These are phyloP conservation scores for Haemoproteus tartakovskyi DNA, from an alignment of 169 alveolate species.

Conservation along the genomic window DNA sequence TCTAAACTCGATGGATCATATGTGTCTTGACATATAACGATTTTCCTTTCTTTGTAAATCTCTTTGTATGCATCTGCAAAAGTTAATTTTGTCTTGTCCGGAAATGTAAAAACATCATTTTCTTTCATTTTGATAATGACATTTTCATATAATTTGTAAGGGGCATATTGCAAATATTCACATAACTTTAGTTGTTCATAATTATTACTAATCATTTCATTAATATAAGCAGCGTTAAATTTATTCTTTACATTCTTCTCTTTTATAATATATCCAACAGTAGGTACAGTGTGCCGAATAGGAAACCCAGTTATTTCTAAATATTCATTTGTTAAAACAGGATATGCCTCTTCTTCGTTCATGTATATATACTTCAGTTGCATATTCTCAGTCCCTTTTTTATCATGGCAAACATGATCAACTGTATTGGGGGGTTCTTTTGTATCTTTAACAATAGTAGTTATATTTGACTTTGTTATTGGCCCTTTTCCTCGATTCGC, in stretches of 20 bases:
- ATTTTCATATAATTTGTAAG: slow-evolving; percentile 48
- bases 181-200: slow-evolving; percentile 26
- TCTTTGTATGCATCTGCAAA: slow-evolving; percentile 16
- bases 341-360: slow-evolving; percentile 55
- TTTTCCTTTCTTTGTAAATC: slow-evolving; percentile 53
- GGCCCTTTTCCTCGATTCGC: too few species aligned
- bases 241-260: slow-evolving; percentile 66
- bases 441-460: too few species aligned
- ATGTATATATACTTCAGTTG: slow-evolving; percentile 33
- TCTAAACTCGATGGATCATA: slow-evolving; percentile 69
- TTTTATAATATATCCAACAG: slow-evolving; percentile 82
- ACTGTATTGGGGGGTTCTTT: too few species aligned
- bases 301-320: slow-evolving; percentile 70
- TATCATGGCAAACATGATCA: too few species aligned
- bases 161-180: slow-evolving; percentile 14
- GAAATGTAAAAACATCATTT: neutral
- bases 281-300: slow-evolving; percentile 79
- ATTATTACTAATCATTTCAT: slow-evolving; percentile 66
- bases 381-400: too few species aligned
- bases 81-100: slow-evolving; percentile 11
- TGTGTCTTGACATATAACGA: slow-evolving; percentile 77
- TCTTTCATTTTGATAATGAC: slow-evolving; percentile 28
- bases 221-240: slow-evolving; percentile 64
- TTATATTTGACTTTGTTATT: too few species aligned
- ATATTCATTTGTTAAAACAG: slow-evolving; percentile 64